These are phyloP conservation scores for Filobasidium uniguttulatum DNA, from an alignment of 1,284 basidiomycete species.

Conservation along the genomic window DNA sequence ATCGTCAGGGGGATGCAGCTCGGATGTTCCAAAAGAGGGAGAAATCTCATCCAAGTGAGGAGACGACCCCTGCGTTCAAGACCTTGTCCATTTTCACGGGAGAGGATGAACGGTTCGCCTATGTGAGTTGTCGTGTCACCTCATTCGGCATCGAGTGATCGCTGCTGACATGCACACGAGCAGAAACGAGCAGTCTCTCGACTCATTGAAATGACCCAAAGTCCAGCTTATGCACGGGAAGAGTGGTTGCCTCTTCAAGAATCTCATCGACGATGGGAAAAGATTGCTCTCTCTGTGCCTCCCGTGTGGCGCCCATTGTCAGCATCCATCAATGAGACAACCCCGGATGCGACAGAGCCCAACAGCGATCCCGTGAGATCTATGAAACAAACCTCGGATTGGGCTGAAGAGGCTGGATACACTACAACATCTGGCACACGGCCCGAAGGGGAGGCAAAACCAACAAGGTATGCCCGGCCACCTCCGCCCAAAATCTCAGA, in stretches of 20 bases:
- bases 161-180: not conserved
- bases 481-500: conserved; percentile 25
- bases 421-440: conserved; percentile 13
- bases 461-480: not conserved
- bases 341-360: not conserved
- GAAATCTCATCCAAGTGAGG: conserved; percentile 13
- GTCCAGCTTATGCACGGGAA: conserved; percentile 39
- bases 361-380: not conserved
- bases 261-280: conserved; percentile 37
- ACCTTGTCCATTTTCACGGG: conserved; percentile 51
- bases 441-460: not conserved
- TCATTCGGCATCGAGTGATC: not conserved
- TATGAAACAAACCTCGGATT: conserved; percentile 15
- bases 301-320: conserved; percentile 7
- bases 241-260: conserved; percentile 30
- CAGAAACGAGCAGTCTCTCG: conserved; percentile 50
- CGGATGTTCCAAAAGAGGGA: conserved; percentile 12
- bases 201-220: conserved; percentile 51
- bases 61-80: conserved; percentile 14
- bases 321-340: conserved; percentile 4
- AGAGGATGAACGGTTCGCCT: conserved; percentile 56
- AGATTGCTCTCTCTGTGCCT: conserved; percentile 13
- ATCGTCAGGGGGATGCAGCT: conserved; percentile 12
- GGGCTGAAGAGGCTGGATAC: conserved; percentile 22
- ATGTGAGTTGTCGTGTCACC: conserved; percentile 42